Percentiles rank a stretch among this genome's conserved stretches.
phyloP scores from a whole-genome alignment of 805 yeast species.

The Sporopachydermia quercuum region DNA sequence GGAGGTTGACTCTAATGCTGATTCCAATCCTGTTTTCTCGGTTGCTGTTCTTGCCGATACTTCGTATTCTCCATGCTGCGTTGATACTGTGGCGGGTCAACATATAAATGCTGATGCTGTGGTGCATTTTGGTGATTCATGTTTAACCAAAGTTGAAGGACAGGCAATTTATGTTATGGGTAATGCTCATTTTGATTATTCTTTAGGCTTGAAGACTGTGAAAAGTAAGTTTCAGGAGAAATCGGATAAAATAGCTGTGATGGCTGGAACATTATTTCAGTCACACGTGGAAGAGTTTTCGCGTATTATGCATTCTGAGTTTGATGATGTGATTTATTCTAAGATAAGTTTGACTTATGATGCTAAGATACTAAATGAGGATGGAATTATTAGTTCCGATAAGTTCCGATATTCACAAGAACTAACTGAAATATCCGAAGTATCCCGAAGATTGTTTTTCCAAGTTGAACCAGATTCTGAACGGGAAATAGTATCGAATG shows the following conservation, averaged over 20 bases:
- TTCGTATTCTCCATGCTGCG: slow-evolving; percentile 88
- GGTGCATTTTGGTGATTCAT: slow-evolving; percentile 91
- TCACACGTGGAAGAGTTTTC: slow-evolving; percentile 5
- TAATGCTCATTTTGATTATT: slow-evolving; percentile 37
- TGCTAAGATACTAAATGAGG: background rate
- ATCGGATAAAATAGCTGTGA: slow-evolving; percentile 25
- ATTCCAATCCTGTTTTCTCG: background rate
- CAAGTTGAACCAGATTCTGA: slow-evolving; percentile 14
- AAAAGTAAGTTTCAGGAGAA: slow-evolving; percentile 24
- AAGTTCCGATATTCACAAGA: background rate
- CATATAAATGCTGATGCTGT: slow-evolving; percentile 79
- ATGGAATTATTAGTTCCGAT: background rate
- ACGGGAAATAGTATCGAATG: slow-evolving; percentile 10
- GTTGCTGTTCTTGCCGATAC: slow-evolving; percentile 90
- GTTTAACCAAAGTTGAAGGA: slow-evolving; percentile 63
- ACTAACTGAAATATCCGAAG: background rate
- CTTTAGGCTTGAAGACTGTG: slow-evolving; percentile 25
- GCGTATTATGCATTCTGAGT: slow-evolving; percentile 4
- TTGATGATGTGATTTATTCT: too few relatives aligned
- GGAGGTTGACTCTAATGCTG: slow-evolving; percentile 14
- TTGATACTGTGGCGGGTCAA: slow-evolving; percentile 93
- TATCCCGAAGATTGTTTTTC: background rate
- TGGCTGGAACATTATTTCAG: slow-evolving; percentile 11
- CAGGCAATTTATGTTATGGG: slow-evolving; percentile 73
- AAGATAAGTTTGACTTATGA: background rate